Conservation (phyloP, 139 green algal species). For the Klebsormidium nitens region DNA sequence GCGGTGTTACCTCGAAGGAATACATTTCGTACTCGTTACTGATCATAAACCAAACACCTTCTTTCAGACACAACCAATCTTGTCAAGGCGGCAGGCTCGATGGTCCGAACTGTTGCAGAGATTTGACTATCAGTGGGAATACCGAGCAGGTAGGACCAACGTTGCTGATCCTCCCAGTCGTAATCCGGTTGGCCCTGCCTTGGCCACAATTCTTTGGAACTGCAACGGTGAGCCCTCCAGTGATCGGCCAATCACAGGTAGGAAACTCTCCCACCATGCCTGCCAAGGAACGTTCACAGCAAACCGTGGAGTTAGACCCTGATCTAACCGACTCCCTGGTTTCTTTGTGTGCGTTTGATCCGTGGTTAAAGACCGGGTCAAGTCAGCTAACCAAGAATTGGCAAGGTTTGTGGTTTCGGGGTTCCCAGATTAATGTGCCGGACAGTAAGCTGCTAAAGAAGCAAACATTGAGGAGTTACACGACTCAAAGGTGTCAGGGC, state of each 20-base stretch:
- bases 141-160: conserved; percentile 10
- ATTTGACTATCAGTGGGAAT: conserved; percentile 16
- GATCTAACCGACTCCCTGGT: too few species aligned
- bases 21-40: conserved; percentile 3
- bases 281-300: background rate
- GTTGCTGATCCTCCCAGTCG: conserved; percentile 17
- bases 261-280: background rate
- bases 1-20: conserved; percentile 19
- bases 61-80: conserved; percentile 11
- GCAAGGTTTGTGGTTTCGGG: too few species aligned
- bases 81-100: conserved; percentile 13
- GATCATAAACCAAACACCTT: conserved; percentile 15
- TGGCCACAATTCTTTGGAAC: background rate
- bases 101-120: conserved; percentile 10
- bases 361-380: too few species aligned
- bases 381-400: too few species aligned
- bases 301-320: too few species aligned
- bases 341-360: too few species aligned
- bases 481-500: too few species aligned
- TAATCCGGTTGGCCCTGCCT: background rate
- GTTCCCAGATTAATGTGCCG: too few species aligned
- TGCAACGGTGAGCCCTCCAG: background rate
- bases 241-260: background rate
- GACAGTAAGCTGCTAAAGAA: too few species aligned
- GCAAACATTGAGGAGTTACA: too few species aligned